Percentiles rank a stretch among this genome's conserved stretches.
phyloP scores from a whole-genome alignment of 2,329 filamentous ascomycete species.

The Ascosphaera acerosa region DNA sequence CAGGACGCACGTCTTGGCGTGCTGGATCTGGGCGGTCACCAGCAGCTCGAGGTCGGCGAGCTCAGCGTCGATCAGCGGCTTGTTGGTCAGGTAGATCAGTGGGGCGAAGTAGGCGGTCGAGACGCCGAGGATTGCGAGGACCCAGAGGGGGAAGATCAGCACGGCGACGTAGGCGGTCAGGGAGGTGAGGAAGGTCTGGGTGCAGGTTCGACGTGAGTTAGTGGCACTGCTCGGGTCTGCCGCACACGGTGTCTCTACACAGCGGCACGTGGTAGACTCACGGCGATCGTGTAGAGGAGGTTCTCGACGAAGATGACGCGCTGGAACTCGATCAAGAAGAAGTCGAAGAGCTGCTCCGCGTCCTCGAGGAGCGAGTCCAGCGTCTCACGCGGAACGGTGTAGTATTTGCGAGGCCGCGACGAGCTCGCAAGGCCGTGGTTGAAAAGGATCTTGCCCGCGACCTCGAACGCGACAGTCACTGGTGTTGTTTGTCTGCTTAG shows the following conservation, averaged over 20 bases:
- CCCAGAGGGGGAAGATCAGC: constrained; percentile 40
- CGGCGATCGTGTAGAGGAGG: constrained; percentile 31
- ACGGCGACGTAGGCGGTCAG: constrained; percentile 38
- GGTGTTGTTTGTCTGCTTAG: no score
- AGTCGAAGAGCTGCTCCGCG: constrained; percentile 38
- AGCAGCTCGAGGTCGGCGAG: constrained; percentile 28
- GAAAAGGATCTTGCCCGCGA: constrained; percentile 28
- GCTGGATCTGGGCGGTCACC: constrained; percentile 31
- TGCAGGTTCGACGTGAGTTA: not conserved
- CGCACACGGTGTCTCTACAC: constrained; percentile 1
- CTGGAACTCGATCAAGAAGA: constrained; percentile 43
- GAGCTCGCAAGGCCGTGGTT: constrained; percentile 34
- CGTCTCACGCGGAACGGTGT: constrained; percentile 37
- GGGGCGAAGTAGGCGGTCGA: constrained; percentile 32
- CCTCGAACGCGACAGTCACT: constrained; percentile 32
- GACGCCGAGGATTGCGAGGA: constrained; percentile 31
- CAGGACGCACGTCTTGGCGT: constrained; percentile 33
- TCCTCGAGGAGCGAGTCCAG: constrained; percentile 36
- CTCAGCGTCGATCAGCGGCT: constrained; percentile 36
- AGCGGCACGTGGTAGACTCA: constrained; percentile 15
- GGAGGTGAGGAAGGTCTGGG: constrained; percentile 31
- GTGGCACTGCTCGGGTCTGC: constrained; percentile 3
- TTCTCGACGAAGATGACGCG: constrained; percentile 41
- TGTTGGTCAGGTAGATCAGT: constrained; percentile 38
- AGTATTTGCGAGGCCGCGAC: constrained; percentile 38